A percentile compares a stretch with the other conserved stretches of the same genome.
phyloP scores from a whole-genome alignment of 2,329 filamentous ascomycete species.

The Fusarium stilboides region DNA sequence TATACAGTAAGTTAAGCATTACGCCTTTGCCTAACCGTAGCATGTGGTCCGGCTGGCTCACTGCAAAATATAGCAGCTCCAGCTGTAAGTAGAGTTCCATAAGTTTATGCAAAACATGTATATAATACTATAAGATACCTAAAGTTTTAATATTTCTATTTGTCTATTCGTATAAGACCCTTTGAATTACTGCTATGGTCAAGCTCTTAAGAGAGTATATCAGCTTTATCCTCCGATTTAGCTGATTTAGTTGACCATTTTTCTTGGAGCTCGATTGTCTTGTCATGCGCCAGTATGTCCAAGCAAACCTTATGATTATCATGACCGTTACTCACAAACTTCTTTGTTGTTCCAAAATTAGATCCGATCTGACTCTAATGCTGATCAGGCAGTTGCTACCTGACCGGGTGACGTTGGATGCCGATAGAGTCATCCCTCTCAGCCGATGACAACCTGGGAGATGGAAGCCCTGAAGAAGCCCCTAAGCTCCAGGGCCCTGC shows the following conservation, averaged over 20 bases:
- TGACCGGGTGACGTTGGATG: constrained; percentile 1
- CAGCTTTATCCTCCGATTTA: too few species aligned
- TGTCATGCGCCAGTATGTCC: neutral
- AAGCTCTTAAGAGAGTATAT: too few species aligned
- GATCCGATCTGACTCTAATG: neutral
- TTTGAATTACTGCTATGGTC: too few species aligned
- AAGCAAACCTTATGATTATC: constrained; percentile 8
- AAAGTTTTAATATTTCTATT: too few species aligned
- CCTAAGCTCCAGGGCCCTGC: constrained; percentile 34
- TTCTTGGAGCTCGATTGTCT: neutral
- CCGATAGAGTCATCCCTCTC: constrained; percentile 42
- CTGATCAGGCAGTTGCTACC: neutral
- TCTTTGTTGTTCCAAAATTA: constrained; percentile 1
- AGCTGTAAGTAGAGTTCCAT: too few species aligned
- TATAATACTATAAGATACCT: too few species aligned
- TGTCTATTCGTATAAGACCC: too few species aligned
- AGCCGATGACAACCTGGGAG: constrained; percentile 16
- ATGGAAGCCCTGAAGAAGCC: constrained; percentile 22
- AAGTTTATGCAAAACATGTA: too few species aligned
- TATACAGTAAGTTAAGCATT: neutral
- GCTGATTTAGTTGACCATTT: too few species aligned
- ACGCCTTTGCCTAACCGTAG: too few species aligned
- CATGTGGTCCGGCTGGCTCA: too few species aligned
- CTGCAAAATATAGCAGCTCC: too few species aligned
- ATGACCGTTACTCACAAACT: neutral